These are phyloP conservation scores for Phytopythium montanum DNA, from an alignment of 352 stramenopile genomes.

Conservation along the genomic window DNA sequence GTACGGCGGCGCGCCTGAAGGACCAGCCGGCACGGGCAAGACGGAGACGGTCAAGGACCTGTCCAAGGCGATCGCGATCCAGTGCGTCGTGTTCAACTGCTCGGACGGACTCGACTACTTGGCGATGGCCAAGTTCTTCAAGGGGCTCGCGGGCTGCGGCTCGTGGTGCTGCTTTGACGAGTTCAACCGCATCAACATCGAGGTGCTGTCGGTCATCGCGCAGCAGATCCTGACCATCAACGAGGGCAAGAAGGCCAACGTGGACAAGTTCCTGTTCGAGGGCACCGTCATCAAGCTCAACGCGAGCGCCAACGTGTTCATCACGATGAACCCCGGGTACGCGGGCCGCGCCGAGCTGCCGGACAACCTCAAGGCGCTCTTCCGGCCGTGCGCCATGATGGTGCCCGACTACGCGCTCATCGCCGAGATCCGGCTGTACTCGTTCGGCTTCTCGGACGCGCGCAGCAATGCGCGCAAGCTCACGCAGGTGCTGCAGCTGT, in stretches of 20 bases:
- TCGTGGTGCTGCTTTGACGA: constrained; percentile 95
- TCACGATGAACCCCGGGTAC: constrained; percentile 96
- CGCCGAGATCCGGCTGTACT: constrained; percentile 92
- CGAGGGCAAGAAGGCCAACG: constrained; percentile 85
- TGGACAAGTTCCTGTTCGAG: constrained; percentile 93
- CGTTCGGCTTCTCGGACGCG: constrained; percentile 90
- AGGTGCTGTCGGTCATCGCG: constrained; percentile 93
- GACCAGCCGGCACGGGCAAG: constrained; percentile 93
- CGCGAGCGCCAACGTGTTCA: constrained; percentile 91
- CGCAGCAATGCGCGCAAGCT: constrained; percentile 91
- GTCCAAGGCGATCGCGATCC: constrained; percentile 93
- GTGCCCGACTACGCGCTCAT: constrained; percentile 95
- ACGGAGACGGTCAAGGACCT: constrained; percentile 95
- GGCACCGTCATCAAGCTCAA: constrained; percentile 93
- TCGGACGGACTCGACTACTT: constrained; percentile 91
- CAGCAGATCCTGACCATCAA: constrained; percentile 95
- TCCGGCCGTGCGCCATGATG: constrained; percentile 95
- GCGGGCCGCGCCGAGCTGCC: constrained; percentile 93
- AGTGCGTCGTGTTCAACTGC: constrained; percentile 96
- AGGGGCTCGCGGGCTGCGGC: constrained; percentile 89
- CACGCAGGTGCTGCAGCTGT: constrained; percentile 92
- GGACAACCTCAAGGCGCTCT: constrained; percentile 94
- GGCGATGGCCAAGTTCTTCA: constrained; percentile 96
- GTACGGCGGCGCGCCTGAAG: constrained; percentile 92
- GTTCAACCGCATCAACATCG: constrained; percentile 96